These are phyloP conservation scores for Fusarium keratoplasticum DNA, from an alignment of 2,329 filamentous ascomycete species.

Conservation along the genomic window DNA sequence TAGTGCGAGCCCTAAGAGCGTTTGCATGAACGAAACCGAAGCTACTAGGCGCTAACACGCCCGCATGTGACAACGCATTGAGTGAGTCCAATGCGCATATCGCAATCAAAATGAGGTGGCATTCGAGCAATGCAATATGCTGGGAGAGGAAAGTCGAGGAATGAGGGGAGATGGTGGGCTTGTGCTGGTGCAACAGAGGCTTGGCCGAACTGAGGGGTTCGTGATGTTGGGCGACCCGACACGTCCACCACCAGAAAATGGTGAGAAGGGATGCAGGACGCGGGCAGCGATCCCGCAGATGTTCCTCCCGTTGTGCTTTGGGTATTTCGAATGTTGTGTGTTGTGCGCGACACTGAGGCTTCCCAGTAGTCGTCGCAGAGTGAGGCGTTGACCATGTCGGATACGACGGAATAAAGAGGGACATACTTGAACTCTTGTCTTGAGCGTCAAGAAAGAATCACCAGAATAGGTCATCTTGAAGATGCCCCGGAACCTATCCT, in stretches of 20 bases:
- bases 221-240: not conserved
- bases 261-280: not conserved
- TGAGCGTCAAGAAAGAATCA: constrained; percentile 93
- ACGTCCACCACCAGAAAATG: not conserved
- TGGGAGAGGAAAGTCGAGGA: not conserved
- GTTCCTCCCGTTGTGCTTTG: not conserved
- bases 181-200: constrained; percentile 7
- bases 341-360: constrained; percentile 5
- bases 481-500: constrained; percentile 96
- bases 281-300: not conserved
- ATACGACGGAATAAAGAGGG: constrained; percentile 21
- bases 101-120: constrained; percentile 24
- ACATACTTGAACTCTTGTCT: constrained; percentile 91
- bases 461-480: constrained; percentile 99
- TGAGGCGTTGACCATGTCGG: not conserved
- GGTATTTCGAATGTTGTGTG: constrained; percentile 4
- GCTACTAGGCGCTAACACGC: constrained; percentile 20
- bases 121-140: constrained; percentile 17
- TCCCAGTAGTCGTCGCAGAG: not conserved
- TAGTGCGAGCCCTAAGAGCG: constrained; percentile 52
- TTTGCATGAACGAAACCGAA: constrained; percentile 37
- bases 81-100: constrained; percentile 24
- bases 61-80: constrained; percentile 7
- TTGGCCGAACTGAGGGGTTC: constrained; percentile 7
- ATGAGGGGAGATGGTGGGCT: constrained; percentile 2